phyloP scores from a whole-genome alignment of 441 rosid species.

The Jatropha podagrica region DNA sequence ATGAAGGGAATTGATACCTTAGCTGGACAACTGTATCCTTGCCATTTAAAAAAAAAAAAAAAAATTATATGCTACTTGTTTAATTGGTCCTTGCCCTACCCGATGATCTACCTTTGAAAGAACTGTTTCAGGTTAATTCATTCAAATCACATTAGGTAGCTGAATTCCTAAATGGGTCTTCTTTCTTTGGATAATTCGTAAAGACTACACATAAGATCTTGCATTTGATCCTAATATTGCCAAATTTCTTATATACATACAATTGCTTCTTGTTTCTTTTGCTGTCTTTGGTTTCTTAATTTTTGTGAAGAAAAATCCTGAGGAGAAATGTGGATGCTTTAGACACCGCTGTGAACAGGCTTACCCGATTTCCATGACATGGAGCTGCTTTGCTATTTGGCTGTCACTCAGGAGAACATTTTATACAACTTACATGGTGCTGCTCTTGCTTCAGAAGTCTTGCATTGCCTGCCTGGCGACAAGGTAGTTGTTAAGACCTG shows the following conservation, averaged over 20 bases:
- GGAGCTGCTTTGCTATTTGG: not conserved
- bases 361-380: conserved; percentile 54
- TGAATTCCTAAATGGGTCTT: not conserved
- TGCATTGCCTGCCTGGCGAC: not conserved
- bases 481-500: not conserved
- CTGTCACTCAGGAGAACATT: not conserved
- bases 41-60: too few relatives aligned
- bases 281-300: conserved; percentile 33
- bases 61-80: not conserved
- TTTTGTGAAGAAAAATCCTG: conserved; percentile 57
- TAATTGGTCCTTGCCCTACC: not conserved
- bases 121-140: not conserved
- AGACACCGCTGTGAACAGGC: conserved; percentile 69
- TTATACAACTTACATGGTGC: not conserved
- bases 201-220: not conserved
- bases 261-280: not conserved
- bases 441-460: conserved; percentile 1
- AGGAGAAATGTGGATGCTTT: conserved; percentile 76
- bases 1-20: conserved; percentile 69
- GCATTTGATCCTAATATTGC: not conserved
- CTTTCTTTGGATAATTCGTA: not conserved
- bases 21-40: conserved; percentile 84
- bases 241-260: not conserved
- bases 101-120: not conserved
- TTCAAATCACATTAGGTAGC: conserved; percentile 4